phyloP scores from a whole-genome alignment of 73 alveolate genomes.

The Tetrahymena malaccensis region DNA sequence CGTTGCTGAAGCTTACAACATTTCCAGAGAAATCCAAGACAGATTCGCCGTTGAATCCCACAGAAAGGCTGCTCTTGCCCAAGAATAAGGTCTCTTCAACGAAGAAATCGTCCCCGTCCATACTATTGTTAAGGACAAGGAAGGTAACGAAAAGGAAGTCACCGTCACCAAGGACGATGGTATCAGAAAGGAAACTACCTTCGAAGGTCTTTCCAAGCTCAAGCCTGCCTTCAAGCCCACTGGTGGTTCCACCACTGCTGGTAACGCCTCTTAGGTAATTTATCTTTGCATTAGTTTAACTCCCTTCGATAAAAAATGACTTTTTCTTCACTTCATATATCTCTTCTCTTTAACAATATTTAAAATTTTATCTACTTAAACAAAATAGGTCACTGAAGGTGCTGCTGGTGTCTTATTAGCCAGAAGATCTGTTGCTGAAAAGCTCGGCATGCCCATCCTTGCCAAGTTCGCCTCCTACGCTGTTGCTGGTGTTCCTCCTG shows the following conservation, averaged over 20 bases:
- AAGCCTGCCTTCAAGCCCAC: constrained; percentile 92
- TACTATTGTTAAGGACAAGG: constrained; percentile 67
- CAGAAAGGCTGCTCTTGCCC: constrained; percentile 87
- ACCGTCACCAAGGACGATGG: constrained; percentile 88
- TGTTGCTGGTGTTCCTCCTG: constrained; percentile 99
- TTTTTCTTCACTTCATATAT: neutral
- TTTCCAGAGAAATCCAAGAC: constrained; percentile 95
- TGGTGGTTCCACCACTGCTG: constrained; percentile 99
- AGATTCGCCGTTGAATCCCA: constrained; percentile 89
- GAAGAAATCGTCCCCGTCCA: constrained; percentile 92
- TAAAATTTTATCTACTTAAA: neutral
- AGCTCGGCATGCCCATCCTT: constrained; percentile 81
- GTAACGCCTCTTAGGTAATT: constrained; percentile 80
- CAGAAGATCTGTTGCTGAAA: constrained; percentile 81
- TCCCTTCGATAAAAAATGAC: neutral
- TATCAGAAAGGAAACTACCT: constrained; percentile 84
- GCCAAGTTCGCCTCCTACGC: constrained; percentile 89
- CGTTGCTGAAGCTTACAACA: constrained; percentile 89
- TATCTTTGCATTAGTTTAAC: neutral
- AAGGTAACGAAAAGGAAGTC: constrained; percentile 58
- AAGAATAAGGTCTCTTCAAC: constrained; percentile 73
- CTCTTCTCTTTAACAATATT: neutral
- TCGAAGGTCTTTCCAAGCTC: constrained; percentile 77
- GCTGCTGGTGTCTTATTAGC: constrained; percentile 97
- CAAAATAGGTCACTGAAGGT: constrained; percentile 95